Evolutionary conservation across 768 basidiomycete genomes (phyloP).

Genomic region (Trametes sanguinea): DNA sequence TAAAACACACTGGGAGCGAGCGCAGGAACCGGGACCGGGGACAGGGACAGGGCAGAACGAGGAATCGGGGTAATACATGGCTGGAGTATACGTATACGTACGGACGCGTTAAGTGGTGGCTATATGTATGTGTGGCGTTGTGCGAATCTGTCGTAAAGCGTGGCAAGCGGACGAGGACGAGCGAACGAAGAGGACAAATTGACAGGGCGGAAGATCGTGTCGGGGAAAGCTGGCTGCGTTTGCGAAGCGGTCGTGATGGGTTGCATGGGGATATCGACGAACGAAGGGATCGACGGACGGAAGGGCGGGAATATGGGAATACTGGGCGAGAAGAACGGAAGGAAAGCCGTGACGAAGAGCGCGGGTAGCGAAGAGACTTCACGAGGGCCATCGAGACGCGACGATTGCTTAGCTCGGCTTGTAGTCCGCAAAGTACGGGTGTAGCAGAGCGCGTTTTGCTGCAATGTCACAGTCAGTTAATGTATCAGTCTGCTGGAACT

Average conservation of each 20-base stretch:
- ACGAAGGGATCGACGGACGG: neutral
- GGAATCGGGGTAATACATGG: neutral
- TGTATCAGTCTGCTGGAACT: neutral
- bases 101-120: neutral
- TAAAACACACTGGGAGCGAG: too few relatives aligned
- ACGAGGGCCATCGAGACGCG: neutral
- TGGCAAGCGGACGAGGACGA: neutral
- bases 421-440: slow-evolving; percentile 57
- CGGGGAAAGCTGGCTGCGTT: neutral
- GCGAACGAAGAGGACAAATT: neutral
- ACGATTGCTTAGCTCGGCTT: slow-evolving; percentile 20
- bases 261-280: neutral
- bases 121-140: neutral
- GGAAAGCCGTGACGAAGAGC: slow-evolving; percentile 1
- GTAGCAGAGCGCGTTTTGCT: slow-evolving; percentile 60
- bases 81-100: neutral
- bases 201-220: neutral
- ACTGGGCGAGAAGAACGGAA: neutral
- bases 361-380: neutral
- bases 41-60: too few relatives aligned
- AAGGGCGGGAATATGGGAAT: neutral
- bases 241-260: neutral
- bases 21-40: too few relatives aligned
- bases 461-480: neutral
- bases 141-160: neutral